A percentile compares a stretch with the other conserved stretches of the same genome.
Conservation (phyloP, 2,329 filamentous ascomycete species). For the Lasiodiplodia hormozganensis region DNA sequence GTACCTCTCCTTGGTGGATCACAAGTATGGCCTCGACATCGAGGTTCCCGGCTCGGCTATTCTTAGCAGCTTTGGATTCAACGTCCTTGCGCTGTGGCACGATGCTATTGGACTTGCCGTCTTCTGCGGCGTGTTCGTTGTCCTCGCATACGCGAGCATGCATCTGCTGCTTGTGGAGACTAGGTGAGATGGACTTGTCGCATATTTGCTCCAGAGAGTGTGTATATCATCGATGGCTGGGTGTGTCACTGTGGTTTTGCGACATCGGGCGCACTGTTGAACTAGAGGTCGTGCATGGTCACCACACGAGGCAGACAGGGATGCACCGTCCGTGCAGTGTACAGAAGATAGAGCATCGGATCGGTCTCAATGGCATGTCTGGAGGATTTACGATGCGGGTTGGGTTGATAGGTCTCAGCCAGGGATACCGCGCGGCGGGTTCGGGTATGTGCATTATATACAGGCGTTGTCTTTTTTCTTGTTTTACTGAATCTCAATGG, state of each 20-base stretch:
- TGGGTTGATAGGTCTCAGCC: neutral
- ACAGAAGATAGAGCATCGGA: conserved; percentile 14
- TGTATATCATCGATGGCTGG: conserved; percentile 1
- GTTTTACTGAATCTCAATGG: neutral
- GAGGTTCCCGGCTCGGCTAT: conserved; percentile 95
- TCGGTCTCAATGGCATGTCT: neutral
- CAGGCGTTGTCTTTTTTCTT: conserved; percentile 1
- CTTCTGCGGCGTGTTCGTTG: conserved; percentile 82
- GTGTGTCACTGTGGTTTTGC: neutral
- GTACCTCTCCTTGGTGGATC: conserved; percentile 85
- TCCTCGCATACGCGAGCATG: conserved; percentile 91
- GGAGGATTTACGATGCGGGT: neutral
- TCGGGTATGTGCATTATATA: conserved; percentile 9
- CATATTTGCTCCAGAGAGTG: neutral
- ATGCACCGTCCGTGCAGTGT: conserved; percentile 5
- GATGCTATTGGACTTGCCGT: conserved; percentile 83
- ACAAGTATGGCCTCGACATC: conserved; percentile 96
- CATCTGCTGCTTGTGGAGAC: conserved; percentile 92
- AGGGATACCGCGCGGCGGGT: neutral
- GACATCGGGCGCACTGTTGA: neutral
- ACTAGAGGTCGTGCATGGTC: neutral
- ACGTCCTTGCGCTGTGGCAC: conserved; percentile 83
- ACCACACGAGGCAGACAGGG: neutral
- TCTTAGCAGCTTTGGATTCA: conserved; percentile 91
- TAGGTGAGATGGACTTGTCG: conserved; percentile 57